These are phyloP conservation scores for Fraxinus excelsior DNA, from an alignment of 257 asterid species.

Conservation along the genomic window DNA sequence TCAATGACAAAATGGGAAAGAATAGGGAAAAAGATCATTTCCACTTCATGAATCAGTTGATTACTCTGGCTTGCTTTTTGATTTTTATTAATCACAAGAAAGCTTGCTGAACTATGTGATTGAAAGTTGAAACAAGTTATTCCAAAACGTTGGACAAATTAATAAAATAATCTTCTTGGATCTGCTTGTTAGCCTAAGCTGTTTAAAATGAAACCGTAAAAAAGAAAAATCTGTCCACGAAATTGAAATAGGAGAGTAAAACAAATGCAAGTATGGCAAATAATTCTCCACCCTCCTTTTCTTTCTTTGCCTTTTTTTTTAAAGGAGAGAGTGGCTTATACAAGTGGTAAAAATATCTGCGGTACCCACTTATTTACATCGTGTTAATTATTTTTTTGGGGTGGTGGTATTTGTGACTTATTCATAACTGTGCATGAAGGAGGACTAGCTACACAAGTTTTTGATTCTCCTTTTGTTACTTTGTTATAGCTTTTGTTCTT, in stretches of 20 bases:
- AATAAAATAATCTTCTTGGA: not conserved
- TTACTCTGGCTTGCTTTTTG: not conserved
- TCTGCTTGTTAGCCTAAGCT: not conserved
- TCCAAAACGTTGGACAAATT: not conserved
- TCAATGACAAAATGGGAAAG: not conserved
- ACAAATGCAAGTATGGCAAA: not conserved
- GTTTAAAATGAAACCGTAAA: too few species aligned
- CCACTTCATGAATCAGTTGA: not conserved
- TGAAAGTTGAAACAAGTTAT: not conserved
- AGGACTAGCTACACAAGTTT: not conserved
- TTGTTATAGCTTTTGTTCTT: not conserved
- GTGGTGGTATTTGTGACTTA: not conserved
- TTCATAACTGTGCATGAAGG: not conserved
- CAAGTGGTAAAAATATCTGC: not conserved
- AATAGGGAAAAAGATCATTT: not conserved
- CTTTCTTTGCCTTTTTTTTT: not conserved
- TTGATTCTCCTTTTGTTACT: not conserved
- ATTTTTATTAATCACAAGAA: not conserved
- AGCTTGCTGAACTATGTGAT: not conserved
- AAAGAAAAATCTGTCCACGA: not conserved
- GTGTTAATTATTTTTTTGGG: not conserved
- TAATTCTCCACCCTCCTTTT: not conserved
- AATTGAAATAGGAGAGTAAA: not conserved
- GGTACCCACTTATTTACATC: not conserved
- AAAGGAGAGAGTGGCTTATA: not conserved